phyloP scores from a whole-genome alignment of 768 basidiomycete species.

The Kwoniella dendrophila region DNA sequence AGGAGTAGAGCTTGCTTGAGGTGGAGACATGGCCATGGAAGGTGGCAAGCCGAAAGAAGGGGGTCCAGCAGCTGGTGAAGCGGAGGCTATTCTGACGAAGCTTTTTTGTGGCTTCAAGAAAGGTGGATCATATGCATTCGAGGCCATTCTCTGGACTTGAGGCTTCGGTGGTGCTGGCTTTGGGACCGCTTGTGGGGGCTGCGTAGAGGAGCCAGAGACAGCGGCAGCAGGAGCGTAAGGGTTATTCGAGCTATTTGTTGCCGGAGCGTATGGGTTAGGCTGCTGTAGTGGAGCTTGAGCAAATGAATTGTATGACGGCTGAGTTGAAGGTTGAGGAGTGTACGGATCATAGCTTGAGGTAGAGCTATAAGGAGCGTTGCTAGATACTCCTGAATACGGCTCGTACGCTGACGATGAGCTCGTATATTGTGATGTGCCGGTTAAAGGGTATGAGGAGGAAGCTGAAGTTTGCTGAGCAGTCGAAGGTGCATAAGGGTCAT shows the following conservation, averaged over 20 bases:
- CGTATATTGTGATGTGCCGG: constrained; percentile 1
- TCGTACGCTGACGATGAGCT: constrained; percentile 15
- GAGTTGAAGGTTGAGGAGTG: background rate
- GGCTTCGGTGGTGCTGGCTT: constrained; percentile 32
- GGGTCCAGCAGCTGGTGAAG: constrained; percentile 13
- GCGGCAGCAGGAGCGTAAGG: constrained; percentile 16
- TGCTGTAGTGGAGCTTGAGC: constrained; percentile 1
- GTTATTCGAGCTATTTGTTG: background rate
- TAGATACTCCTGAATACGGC: constrained; percentile 19
- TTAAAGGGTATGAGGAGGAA: constrained; percentile 3
- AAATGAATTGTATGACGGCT: constrained; percentile 8
- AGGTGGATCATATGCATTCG: constrained; percentile 51
- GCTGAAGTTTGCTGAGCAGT: constrained; percentile 2
- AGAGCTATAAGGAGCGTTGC: constrained; percentile 22
- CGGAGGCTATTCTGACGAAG: constrained; percentile 30
- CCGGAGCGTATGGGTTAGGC: background rate
- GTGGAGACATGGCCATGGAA: constrained; percentile 17
- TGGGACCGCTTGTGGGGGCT: constrained; percentile 10
- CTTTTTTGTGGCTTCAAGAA: constrained; percentile 44
- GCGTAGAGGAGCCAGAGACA: background rate
- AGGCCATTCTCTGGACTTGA: constrained; percentile 24
- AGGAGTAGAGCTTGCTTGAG: constrained; percentile 17
- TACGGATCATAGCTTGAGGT: constrained; percentile 3
- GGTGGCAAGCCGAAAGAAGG: constrained; percentile 17
- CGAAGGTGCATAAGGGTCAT: constrained; percentile 32